Percentiles rank a stretch among this genome's conserved stretches.
phyloP scores from a whole-genome alignment of 2,329 filamentous ascomycete genomes.

The Fusarium verticillioides region DNA sequence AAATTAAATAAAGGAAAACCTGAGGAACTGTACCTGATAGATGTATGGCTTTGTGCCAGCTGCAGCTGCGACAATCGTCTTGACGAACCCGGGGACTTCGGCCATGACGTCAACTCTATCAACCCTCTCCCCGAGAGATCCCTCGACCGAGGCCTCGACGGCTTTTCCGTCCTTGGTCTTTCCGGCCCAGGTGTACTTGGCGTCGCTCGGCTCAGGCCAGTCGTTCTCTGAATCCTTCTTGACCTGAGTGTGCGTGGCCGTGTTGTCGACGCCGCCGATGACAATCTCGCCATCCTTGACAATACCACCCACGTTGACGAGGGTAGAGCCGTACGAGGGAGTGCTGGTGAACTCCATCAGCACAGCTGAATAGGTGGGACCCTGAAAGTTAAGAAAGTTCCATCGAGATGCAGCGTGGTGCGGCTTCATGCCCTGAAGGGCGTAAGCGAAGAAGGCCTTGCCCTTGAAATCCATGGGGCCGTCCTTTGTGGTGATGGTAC shows the following conservation, averaged over 20 bases:
- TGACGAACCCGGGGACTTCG: slow-evolving; percentile 94
- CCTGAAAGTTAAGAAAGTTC: slow-evolving; percentile 95
- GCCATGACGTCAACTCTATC: slow-evolving; percentile 94
- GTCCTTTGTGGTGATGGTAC: slow-evolving; percentile 84
- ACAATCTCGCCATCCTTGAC: slow-evolving; percentile 84
- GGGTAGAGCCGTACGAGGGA: slow-evolving; percentile 87
- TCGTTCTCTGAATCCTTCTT: slow-evolving; percentile 80
- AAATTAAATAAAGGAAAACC: slow-evolving; percentile 38
- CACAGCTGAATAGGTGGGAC: slow-evolving; percentile 84
- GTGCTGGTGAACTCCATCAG: slow-evolving; percentile 98
- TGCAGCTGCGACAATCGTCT: slow-evolving; percentile 88
- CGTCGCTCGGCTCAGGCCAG: slow-evolving; percentile 86
- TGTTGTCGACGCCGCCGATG: slow-evolving; percentile 73
- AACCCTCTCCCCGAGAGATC: slow-evolving; percentile 72
- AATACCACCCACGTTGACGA: slow-evolving; percentile 85
- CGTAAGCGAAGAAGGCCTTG: slow-evolving; percentile 81
- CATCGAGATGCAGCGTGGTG: slow-evolving; percentile 92
- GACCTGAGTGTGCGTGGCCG: slow-evolving; percentile 74
- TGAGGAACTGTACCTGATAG: slow-evolving; percentile 76
- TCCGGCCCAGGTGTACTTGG: slow-evolving; percentile 82
- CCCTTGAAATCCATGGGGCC: slow-evolving; percentile 86
- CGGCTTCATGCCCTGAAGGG: slow-evolving; percentile 98
- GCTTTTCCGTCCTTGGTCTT: slow-evolving; percentile 80
- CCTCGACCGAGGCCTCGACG: slow-evolving; percentile 76
- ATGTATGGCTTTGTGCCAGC: slow-evolving; percentile 97